Evolutionary conservation across 2,329 filamentous ascomycete genomes (phyloP).

Genomic region (Gremmenia infestans): DNA sequence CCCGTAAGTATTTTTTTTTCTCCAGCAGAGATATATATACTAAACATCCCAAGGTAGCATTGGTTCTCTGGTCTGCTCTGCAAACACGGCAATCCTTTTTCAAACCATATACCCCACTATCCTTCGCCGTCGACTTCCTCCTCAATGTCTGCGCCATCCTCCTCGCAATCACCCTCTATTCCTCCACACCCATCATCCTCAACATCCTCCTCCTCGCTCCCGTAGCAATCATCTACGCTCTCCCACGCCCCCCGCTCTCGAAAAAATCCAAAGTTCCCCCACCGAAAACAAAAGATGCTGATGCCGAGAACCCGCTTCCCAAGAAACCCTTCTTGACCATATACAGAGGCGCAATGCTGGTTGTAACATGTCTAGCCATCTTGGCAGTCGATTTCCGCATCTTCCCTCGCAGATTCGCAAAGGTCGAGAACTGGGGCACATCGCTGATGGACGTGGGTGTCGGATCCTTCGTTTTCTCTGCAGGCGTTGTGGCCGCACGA

Average conservation of each 20-base stretch:
- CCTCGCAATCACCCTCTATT: constrained; percentile 82
- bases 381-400: constrained; percentile 94
- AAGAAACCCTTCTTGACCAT: constrained; percentile 88
- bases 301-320: constrained; percentile 52
- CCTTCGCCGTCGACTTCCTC: constrained; percentile 74
- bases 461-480: constrained; percentile 94
- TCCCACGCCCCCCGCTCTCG: constrained; percentile 39
- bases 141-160: constrained; percentile 80
- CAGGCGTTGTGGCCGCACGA: constrained; percentile 83
- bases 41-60: constrained; percentile 55
- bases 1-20: constrained; percentile 56
- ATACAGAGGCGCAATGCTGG: constrained; percentile 88
- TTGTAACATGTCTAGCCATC: constrained; percentile 84
- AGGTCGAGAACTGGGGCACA: constrained; percentile 98
- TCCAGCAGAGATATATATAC: background rate
- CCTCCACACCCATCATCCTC: constrained; percentile 67
- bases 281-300: constrained; percentile 30
- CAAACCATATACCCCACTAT: constrained; percentile 63
- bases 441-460: constrained; percentile 99
- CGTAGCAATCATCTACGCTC: constrained; percentile 52
- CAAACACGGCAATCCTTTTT: constrained; percentile 84
- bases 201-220: constrained; percentile 70
- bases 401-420: constrained; percentile 91
- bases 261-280: constrained; percentile 48
- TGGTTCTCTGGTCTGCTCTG: constrained; percentile 82